These are phyloP conservation scores for Ceratobasidium sp. DNA, from an alignment of 1,284 basidiomycete species.

Conservation along the genomic window DNA sequence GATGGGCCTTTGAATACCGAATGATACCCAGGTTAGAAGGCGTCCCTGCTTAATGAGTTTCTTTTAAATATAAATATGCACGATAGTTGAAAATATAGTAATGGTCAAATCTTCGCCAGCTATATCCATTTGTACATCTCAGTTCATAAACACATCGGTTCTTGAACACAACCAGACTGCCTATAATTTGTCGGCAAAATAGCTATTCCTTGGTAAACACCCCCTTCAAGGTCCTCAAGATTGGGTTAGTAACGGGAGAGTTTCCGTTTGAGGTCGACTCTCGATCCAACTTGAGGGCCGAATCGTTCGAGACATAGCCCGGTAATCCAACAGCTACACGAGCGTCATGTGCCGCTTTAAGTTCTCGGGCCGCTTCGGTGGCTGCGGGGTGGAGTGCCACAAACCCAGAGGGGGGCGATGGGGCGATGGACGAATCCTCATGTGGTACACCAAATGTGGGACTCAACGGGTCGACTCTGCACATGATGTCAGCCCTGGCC, in stretches of 20 bases:
- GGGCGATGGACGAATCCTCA: background rate
- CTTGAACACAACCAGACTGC: background rate
- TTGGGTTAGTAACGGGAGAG: background rate
- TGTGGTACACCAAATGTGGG: slow-evolving; percentile 2
- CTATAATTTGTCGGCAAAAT: no score
- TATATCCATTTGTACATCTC: no score
- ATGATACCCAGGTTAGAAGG: background rate
- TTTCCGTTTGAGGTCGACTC: background rate
- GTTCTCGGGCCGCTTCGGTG: background rate
- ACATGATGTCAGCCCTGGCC: background rate
- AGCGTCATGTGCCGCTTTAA: slow-evolving; percentile 1
- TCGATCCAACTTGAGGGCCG: background rate
- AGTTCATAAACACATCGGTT: background rate
- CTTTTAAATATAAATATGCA: background rate
- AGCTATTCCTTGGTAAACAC: background rate
- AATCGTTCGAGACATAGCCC: background rate
- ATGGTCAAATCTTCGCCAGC: background rate
- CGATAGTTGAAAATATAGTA: background rate
- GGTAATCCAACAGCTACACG: background rate
- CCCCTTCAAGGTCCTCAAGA: background rate
- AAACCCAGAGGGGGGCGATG: background rate
- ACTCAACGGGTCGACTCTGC: background rate
- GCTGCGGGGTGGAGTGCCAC: slow-evolving; percentile 13
- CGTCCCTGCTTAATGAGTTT: background rate
- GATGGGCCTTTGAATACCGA: slow-evolving; percentile 55